A percentile compares a stretch with the other conserved stretches of the same genome.
Evolutionary conservation across 2,329 filamentous ascomycete species (phyloP).

Genomic region (Sarocladium oryzae): DNA sequence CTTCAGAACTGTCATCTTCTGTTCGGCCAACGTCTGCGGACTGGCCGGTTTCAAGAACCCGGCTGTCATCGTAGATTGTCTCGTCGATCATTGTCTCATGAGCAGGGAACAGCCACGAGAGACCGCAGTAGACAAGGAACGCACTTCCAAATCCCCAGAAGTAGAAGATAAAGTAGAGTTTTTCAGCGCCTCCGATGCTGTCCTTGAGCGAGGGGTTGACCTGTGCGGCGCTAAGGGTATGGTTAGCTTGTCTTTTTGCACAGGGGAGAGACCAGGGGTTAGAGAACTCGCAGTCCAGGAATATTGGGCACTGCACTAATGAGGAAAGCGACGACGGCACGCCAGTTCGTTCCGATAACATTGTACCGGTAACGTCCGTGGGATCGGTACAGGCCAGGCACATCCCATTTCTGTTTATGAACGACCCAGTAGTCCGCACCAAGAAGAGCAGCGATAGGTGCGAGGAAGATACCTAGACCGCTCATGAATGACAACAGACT

Average conservation of each 20-base stretch:
- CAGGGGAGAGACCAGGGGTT: neutral
- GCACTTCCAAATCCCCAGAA: conserved; percentile 12
- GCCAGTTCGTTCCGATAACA: conserved; percentile 49
- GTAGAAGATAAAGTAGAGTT: conserved; percentile 6
- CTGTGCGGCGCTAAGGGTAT: neutral
- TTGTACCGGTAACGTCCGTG: conserved; percentile 37
- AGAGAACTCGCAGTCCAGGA: conserved; percentile 37
- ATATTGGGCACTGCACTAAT: conserved; percentile 49
- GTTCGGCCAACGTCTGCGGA: neutral
- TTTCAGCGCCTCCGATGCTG: neutral
- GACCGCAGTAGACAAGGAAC: conserved; percentile 10
- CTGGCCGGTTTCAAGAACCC: neutral
- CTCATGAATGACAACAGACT: conserved; percentile 61
- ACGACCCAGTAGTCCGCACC: conserved; percentile 55
- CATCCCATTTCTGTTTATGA: conserved; percentile 43
- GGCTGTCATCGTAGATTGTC: conserved; percentile 11
- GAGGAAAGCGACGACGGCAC: conserved; percentile 51
- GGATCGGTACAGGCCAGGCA: conserved; percentile 28
- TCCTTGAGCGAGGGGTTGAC: neutral
- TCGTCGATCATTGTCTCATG: conserved; percentile 11
- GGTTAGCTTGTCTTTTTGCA: too few species aligned
- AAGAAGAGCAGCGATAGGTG: conserved; percentile 56
- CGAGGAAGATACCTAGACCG: conserved; percentile 53
- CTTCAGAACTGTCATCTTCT: neutral
- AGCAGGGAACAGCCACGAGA: conserved; percentile 14